Percentiles rank a stretch among this genome's conserved stretches.
phyloP scores from a whole-genome alignment of 148 eudicot genomes.

The Amaranthus palmeri region DNA sequence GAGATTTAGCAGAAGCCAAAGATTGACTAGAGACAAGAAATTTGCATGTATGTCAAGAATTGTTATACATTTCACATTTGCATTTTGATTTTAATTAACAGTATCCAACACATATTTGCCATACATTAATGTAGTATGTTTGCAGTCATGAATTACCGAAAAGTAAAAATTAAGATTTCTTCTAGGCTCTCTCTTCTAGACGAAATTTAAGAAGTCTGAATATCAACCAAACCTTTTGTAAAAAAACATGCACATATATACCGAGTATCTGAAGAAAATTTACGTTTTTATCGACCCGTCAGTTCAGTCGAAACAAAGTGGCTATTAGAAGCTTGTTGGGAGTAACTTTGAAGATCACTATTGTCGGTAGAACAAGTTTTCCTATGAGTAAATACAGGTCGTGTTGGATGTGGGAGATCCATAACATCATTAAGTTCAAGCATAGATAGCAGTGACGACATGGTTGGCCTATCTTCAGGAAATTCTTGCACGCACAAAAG shows the following conservation, averaged over 20 bases:
- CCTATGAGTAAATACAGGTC: conserved; percentile 30
- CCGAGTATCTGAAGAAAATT: too few relatives aligned
- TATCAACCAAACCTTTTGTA: neutral
- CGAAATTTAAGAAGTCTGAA: neutral
- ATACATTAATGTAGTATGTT: too few relatives aligned
- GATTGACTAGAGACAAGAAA: too few relatives aligned
- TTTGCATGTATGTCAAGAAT: too few relatives aligned
- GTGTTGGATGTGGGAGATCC: conserved; percentile 29
- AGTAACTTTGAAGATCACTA: neutral
- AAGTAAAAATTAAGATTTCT: too few relatives aligned
- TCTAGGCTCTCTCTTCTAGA: too few relatives aligned
- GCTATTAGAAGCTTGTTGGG: neutral
- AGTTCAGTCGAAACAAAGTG: neutral
- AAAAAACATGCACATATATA: neutral
- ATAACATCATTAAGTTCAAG: conserved; percentile 21
- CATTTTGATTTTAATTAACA: too few relatives aligned
- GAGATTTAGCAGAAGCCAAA: too few relatives aligned
- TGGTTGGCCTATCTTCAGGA: conserved; percentile 36
- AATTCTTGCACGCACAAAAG: conserved; percentile 47
- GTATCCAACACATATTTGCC: too few relatives aligned
- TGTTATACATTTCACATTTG: too few relatives aligned
- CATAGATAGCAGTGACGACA: conserved; percentile 30
- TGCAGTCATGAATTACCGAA: too few relatives aligned
- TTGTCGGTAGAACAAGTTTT: neutral
- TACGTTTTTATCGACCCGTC: conserved; percentile 10